Conservation (phyloP, 2,329 filamentous ascomycete species). For the Elsinoe ampelina region DNA sequence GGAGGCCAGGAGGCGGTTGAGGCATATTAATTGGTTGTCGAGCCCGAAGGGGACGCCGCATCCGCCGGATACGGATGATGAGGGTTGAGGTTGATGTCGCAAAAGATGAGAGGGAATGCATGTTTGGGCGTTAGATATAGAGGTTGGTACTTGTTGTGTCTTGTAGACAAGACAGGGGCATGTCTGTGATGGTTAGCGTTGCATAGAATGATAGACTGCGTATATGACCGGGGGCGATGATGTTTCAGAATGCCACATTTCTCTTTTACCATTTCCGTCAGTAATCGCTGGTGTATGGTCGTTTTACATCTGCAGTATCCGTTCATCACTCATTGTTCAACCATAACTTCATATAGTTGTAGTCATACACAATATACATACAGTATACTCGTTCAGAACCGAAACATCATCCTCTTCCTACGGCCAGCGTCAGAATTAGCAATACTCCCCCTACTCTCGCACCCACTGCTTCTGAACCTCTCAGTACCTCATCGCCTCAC, state of each 20-base stretch:
- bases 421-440: too few relatives aligned
- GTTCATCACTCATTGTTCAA: not conserved
- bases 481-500: too few relatives aligned
- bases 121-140: not conserved
- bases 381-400: not conserved
- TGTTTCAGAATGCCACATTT: too few relatives aligned
- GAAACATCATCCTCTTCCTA: not conserved
- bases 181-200: not conserved
- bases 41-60: conserved; percentile 62
- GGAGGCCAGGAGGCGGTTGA: conserved; percentile 74
- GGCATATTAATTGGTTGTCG: conserved; percentile 72
- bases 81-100: conserved; percentile 40
- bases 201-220: conserved; percentile 1
- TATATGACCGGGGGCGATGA: too few relatives aligned
- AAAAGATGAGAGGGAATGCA: not conserved
- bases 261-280: too few relatives aligned
- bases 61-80: conserved; percentile 68
- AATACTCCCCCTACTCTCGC: not conserved
- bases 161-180: not conserved
- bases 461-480: too few relatives aligned
- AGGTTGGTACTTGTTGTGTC: not conserved
- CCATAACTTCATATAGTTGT: not conserved
- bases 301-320: not conserved
- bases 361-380: not conserved
- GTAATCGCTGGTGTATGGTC: not conserved